A percentile compares a stretch with the other conserved stretches of the same genome.
phyloP scores from a whole-genome alignment of 2,329 filamentous ascomycete species.

The Colletotrichum sp. region DNA sequence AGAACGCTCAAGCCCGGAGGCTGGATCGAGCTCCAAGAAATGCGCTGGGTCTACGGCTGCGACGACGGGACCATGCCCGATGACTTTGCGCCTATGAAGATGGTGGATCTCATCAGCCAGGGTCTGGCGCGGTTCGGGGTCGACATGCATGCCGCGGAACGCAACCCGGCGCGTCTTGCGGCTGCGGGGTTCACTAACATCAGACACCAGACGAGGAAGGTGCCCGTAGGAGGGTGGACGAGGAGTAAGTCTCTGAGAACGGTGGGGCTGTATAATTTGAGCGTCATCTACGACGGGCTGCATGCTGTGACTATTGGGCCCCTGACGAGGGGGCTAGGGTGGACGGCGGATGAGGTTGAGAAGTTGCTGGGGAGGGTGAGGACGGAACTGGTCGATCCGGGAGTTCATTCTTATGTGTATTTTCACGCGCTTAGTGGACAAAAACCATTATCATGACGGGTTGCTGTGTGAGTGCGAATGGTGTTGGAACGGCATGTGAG shows the following conservation, averaged over 20 bases:
- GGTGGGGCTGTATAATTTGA: slow-evolving; percentile 48
- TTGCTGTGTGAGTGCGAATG: neutral
- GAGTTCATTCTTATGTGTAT: slow-evolving; percentile 3
- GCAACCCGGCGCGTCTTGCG: slow-evolving; percentile 39
- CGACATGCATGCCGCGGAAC: slow-evolving; percentile 44
- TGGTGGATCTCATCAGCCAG: neutral
- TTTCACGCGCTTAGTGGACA: neutral
- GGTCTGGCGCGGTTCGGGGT: slow-evolving; percentile 41
- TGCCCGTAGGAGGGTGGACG: slow-evolving; percentile 61
- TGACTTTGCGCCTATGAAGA: slow-evolving; percentile 32
- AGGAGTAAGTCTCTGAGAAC: slow-evolving; percentile 46
- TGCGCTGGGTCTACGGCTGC: slow-evolving; percentile 39
- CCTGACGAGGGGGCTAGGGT: slow-evolving; percentile 43
- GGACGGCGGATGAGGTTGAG: slow-evolving; percentile 52
- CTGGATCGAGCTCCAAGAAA: slow-evolving; percentile 61
- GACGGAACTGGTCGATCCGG: neutral
- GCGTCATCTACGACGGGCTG: slow-evolving; percentile 42
- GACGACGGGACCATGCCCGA: slow-evolving; percentile 52
- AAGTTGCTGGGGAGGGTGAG: slow-evolving; percentile 28
- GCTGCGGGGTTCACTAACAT: slow-evolving; percentile 62
- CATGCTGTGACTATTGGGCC: slow-evolving; percentile 48
- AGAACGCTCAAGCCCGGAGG: slow-evolving; percentile 52
- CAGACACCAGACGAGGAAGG: slow-evolving; percentile 54
- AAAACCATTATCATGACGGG: neutral
- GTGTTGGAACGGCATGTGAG: too few relatives aligned